These are phyloP conservation scores for Aspergillus sp. DNA, from an alignment of 2,329 filamentous ascomycete species.

Conservation along the genomic window DNA sequence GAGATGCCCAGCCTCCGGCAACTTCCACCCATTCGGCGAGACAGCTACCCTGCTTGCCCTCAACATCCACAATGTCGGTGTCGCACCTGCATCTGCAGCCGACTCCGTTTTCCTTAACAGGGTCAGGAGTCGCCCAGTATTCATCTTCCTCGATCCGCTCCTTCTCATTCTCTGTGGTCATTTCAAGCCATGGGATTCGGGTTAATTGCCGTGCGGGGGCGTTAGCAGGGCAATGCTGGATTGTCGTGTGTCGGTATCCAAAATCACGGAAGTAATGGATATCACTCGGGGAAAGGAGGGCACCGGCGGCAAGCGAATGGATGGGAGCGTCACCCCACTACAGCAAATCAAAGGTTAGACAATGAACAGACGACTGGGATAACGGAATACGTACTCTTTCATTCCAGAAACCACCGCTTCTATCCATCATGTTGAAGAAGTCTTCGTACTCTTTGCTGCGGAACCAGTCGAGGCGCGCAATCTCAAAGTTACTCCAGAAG, in stretches of 20 bases:
- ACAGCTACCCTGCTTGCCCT: conserved; percentile 95
- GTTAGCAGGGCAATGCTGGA: conserved; percentile 96
- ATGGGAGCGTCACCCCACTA: conserved; percentile 99
- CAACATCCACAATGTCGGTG: conserved; percentile 94
- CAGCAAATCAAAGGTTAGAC: conserved; percentile 5
- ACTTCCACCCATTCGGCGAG: conserved; percentile 95
- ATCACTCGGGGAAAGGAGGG: conserved; percentile 72
- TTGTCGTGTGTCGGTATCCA: conserved; percentile 96
- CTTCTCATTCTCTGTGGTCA: conserved; percentile 74
- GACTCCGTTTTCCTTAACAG: conserved; percentile 89
- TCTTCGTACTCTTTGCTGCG: conserved; percentile 95
- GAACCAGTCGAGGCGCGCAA: conserved; percentile 91
- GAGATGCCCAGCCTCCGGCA: conserved; percentile 81
- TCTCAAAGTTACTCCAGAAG: conserved; percentile 99
- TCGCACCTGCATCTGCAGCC: conserved; percentile 96
- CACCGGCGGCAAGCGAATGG: conserved; percentile 91
- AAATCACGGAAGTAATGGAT: conserved; percentile 99
- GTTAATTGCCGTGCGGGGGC: conserved; percentile 82
- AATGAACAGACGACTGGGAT: conserved; percentile 11
- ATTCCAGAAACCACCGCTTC: conserved; percentile 98
- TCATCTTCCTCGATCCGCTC: conserved; percentile 87
- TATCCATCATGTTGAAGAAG: conserved; percentile 99
- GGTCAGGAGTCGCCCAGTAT: conserved; percentile 88
- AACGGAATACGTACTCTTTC: conserved; percentile 67
- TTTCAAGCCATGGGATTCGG: conserved; percentile 74